A percentile compares a stretch with the other conserved stretches of the same genome.
These are phyloP conservation scores for Botrytis fabae DNA, from an alignment of 2,329 filamentous ascomycete species.

Conservation along the genomic window DNA sequence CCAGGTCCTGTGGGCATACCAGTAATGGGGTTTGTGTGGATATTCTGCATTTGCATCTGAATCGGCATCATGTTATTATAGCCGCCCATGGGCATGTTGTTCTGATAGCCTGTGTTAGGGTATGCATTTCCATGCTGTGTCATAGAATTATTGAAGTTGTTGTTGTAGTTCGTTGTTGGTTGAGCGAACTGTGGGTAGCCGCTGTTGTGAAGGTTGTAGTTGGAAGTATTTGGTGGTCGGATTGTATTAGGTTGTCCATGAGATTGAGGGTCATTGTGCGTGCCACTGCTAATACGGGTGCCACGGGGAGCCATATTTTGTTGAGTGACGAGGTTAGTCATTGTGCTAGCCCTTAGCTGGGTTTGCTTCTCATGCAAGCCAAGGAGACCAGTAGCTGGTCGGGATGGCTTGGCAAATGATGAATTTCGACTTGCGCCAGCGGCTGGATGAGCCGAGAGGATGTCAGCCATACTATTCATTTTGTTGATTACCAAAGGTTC, in stretches of 20 bases:
- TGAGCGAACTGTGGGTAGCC: constrained; percentile 33
- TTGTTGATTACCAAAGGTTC: constrained; percentile 38
- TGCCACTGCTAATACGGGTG: constrained; percentile 29
- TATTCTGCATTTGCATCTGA: constrained; percentile 28
- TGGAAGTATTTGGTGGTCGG: constrained; percentile 23
- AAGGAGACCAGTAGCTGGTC: constrained; percentile 36
- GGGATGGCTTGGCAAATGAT: constrained; percentile 27
- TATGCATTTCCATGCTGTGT: constrained; percentile 35
- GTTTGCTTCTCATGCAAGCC: constrained; percentile 38
- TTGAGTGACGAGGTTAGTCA: constrained; percentile 34
- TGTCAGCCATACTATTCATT: constrained; percentile 46
- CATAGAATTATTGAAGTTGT: constrained; percentile 28
- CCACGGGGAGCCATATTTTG: constrained; percentile 22
- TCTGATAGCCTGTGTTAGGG: constrained; percentile 28
- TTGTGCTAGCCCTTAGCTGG: constrained; percentile 33
- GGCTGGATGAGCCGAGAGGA: constrained; percentile 54
- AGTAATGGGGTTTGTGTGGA: constrained; percentile 30
- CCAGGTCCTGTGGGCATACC: constrained; percentile 30
- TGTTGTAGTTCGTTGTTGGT: constrained; percentile 30
- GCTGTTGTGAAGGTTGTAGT: constrained; percentile 25
- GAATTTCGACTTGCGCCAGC: constrained; percentile 33
- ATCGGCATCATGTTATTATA: constrained; percentile 29
- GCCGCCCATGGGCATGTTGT: constrained; percentile 22
- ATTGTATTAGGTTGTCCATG: constrained; percentile 30
- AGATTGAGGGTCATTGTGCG: constrained; percentile 31